phyloP scores from a whole-genome alignment of 2,329 filamentous ascomycete species.

The Lasiodiplodia sp. region DNA sequence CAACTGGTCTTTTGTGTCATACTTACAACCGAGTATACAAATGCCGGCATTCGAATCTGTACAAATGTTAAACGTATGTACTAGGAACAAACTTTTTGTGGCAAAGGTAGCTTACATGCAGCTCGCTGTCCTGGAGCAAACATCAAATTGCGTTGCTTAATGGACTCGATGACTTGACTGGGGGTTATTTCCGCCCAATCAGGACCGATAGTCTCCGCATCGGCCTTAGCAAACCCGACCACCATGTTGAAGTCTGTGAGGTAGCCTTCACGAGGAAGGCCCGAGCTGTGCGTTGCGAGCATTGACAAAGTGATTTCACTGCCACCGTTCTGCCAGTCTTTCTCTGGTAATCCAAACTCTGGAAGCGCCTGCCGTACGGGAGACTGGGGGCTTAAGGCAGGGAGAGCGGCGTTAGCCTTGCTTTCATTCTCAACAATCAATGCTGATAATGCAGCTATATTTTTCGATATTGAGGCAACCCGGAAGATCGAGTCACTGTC shows the following conservation, averaged over 20 bases:
- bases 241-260: conserved; percentile 42
- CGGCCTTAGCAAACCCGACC: conserved; percentile 36
- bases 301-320: conserved; percentile 43
- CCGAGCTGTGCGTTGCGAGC: conserved; percentile 44
- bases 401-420: conserved; percentile 19
- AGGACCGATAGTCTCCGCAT: conserved; percentile 38
- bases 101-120: conserved; percentile 32
- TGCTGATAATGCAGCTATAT: conserved; percentile 38
- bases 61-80: neutral
- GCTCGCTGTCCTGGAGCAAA: conserved; percentile 42
- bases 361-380: conserved; percentile 38
- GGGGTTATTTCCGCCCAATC: conserved; percentile 37
- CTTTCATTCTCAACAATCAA: conserved; percentile 36
- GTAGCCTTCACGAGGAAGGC: conserved; percentile 41
- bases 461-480: conserved; percentile 42
- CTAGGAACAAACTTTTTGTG: neutral
- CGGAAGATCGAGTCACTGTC: conserved; percentile 43
- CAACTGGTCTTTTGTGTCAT: neutral
- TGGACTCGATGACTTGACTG: conserved; percentile 35
- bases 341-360: conserved; percentile 35
- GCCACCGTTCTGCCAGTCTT: conserved; percentile 43
- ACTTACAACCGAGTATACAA: conserved; percentile 37
- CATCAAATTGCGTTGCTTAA: conserved; percentile 38
- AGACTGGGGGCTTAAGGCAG: conserved; percentile 36
- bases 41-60: conserved; percentile 41